Conservation (phyloP, 176 grass and related monocot species). For the Musa itinerans region DNA sequence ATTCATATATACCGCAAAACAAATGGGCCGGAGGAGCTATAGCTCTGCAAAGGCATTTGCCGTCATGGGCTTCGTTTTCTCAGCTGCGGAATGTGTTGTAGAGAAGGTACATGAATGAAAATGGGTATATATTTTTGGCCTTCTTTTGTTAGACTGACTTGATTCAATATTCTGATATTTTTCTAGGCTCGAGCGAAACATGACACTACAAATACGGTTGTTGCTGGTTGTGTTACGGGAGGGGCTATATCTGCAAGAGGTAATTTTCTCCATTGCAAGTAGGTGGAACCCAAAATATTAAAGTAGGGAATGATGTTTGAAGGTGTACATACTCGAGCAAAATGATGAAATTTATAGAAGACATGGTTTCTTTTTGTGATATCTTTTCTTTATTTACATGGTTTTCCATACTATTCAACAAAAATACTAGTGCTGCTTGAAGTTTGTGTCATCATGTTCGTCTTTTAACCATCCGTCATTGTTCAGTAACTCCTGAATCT, state of each 20-base stretch:
- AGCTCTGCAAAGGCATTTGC: constrained; percentile 85
- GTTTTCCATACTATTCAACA: too few relatives aligned
- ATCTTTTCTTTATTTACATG: too few relatives aligned
- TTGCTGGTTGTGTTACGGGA: constrained; percentile 89
- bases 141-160: constrained; percentile 9
- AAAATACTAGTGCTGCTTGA: too few relatives aligned
- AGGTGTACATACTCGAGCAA: too few relatives aligned
- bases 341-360: too few relatives aligned
- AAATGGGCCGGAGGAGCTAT: constrained; percentile 85
- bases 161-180: constrained; percentile 6
- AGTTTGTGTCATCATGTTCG: too few relatives aligned
- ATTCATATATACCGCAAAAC: constrained; percentile 68
- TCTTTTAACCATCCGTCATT: too few relatives aligned
- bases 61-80: constrained; percentile 86
- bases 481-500: too few relatives aligned
- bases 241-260: constrained; percentile 78
- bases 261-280: constrained; percentile 14
- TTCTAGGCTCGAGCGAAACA: constrained; percentile 76
- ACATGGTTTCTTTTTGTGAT: too few relatives aligned
- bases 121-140: neutral
- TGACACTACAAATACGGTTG: constrained; percentile 75
- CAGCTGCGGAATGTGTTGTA: constrained; percentile 71
- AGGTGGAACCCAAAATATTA: neutral
- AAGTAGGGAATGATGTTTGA: neutral
- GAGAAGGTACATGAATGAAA: constrained; percentile 49